A percentile compares a stretch with the other conserved stretches of the same genome.
Conservation (phyloP, 2,329 filamentous ascomycete species). For the Clarireedia hainanense region DNA sequence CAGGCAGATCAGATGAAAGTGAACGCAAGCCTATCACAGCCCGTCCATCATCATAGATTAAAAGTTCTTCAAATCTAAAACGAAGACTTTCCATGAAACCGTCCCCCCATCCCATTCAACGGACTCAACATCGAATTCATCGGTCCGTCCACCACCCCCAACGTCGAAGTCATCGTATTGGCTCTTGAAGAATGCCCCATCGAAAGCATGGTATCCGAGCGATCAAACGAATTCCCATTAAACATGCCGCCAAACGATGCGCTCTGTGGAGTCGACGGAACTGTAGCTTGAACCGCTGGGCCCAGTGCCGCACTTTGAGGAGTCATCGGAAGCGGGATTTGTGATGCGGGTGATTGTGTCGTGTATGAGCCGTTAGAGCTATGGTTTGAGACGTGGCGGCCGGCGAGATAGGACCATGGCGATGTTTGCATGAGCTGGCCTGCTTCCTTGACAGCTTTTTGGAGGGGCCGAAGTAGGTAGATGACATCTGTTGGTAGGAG, state of each 20-base stretch:
- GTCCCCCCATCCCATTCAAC: slow-evolving; percentile 17
- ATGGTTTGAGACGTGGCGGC: slow-evolving; percentile 18
- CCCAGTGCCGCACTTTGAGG: slow-evolving; percentile 84
- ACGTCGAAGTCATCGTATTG: slow-evolving; percentile 27
- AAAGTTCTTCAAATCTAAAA: slow-evolving; percentile 12
- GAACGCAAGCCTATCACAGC: too few species aligned
- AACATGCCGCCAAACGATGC: slow-evolving; percentile 26
- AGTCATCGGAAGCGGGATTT: slow-evolving; percentile 66
- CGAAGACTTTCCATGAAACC: slow-evolving; percentile 23
- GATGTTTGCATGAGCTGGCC: slow-evolving; percentile 62
- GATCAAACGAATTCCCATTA: slow-evolving; percentile 27
- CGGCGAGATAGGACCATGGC: slow-evolving; percentile 49
- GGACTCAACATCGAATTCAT: slow-evolving; percentile 25
- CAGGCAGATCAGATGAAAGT: too few species aligned
- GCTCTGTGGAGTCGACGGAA: slow-evolving; percentile 57
- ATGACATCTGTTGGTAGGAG: slow-evolving; percentile 60
- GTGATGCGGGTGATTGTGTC: slow-evolving; percentile 36
- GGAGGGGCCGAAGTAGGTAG: slow-evolving; percentile 68
- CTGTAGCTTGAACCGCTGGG: slow-evolving; percentile 82
- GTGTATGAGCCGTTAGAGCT: slow-evolving; percentile 20
- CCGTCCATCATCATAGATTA: not conserved
- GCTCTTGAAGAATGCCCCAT: slow-evolving; percentile 24
- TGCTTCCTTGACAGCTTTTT: slow-evolving; percentile 75
- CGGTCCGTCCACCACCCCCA: slow-evolving; percentile 21
- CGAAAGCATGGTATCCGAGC: slow-evolving; percentile 26